A percentile compares a stretch with the other conserved stretches of the same genome.
Conservation (phyloP, 2,329 filamentous ascomycete species). For the Aspergillus cejpii region DNA sequence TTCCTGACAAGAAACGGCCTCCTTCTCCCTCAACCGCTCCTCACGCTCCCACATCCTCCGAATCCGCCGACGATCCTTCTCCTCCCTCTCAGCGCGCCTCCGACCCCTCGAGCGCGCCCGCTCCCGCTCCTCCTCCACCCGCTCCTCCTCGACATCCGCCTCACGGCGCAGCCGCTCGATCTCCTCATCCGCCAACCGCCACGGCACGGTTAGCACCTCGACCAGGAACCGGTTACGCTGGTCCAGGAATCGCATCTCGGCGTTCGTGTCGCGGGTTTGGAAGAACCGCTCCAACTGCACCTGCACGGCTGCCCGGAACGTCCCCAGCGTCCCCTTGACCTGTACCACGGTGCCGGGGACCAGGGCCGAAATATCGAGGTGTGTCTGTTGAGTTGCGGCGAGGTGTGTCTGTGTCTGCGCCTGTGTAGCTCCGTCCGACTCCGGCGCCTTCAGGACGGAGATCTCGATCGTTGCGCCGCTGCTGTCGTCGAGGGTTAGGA, state of each 20-base stretch:
- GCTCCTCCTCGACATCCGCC: conserved; percentile 36
- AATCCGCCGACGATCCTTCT: conserved; percentile 35
- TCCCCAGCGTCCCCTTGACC: conserved; percentile 51
- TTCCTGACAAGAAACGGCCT: conserved; percentile 27
- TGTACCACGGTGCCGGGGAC: conserved; percentile 49
- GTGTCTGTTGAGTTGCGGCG: conserved; percentile 27
- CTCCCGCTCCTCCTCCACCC: conserved; percentile 33
- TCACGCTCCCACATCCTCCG: conserved; percentile 37
- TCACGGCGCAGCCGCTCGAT: conserved; percentile 40
- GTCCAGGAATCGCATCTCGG: conserved; percentile 50
- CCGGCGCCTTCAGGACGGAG: conserved; percentile 41
- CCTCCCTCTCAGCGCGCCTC: conserved; percentile 27
- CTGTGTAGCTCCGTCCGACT: background rate
- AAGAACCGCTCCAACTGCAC: conserved; percentile 50
- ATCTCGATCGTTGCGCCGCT: conserved; percentile 54
- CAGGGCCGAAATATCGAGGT: conserved; percentile 43
- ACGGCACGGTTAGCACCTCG: conserved; percentile 48
- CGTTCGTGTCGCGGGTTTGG: conserved; percentile 46
- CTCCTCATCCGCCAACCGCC: conserved; percentile 45
- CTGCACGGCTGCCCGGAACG: conserved; percentile 48
- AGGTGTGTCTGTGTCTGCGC: conserved; percentile 12
- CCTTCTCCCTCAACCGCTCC: conserved; percentile 32
- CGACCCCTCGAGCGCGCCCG: conserved; percentile 25
- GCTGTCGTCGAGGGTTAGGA: conserved; percentile 56
- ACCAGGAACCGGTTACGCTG: conserved; percentile 46